These are phyloP conservation scores for Microcyclospora tardicrescens DNA, from an alignment of 2,329 filamentous ascomycete species.

Conservation along the genomic window DNA sequence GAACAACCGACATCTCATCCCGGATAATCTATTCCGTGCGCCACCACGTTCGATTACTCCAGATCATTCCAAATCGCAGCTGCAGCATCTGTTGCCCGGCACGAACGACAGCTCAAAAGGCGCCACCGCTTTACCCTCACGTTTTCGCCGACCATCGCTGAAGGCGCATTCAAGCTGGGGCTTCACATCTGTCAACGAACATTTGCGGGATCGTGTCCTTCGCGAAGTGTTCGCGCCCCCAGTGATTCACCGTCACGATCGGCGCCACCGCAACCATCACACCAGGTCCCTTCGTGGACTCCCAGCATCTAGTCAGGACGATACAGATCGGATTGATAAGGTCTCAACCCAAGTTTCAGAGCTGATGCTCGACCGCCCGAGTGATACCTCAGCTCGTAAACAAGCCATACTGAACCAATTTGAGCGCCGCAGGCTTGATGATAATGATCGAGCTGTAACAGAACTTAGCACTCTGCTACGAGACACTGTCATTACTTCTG, in stretches of 20 bases:
- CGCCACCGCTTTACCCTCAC: too few relatives aligned
- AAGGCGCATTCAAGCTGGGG: conserved; percentile 57
- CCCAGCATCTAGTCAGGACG: conserved; percentile 17
- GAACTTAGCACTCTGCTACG: conserved; percentile 12
- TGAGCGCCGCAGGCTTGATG: conserved; percentile 16
- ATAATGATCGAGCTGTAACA: conserved; percentile 11
- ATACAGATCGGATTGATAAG: conserved; percentile 18
- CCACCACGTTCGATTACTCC: conserved; percentile 31
- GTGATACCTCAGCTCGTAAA: conserved; percentile 23
- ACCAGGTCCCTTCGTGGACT: conserved; percentile 40
- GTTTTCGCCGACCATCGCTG: conserved; percentile 26
- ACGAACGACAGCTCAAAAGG: too few relatives aligned
- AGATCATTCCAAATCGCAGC: conserved; percentile 4
- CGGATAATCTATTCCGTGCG: conserved; percentile 59
- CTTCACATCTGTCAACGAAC: conserved; percentile 79
- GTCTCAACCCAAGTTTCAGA: conserved; percentile 9
- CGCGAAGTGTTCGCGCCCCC: conserved; percentile 77
- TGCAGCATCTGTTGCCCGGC: neutral
- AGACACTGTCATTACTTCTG: conserved; percentile 3
- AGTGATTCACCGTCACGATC: conserved; percentile 66
- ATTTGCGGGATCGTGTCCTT: conserved; percentile 78
- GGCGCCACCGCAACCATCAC: conserved; percentile 53
- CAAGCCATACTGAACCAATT: conserved; percentile 30
- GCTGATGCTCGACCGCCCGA: conserved; percentile 1
- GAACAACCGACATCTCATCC: conserved; percentile 88